phyloP scores from a whole-genome alignment of 1,284 basidiomycete species.

The Tilletia indica region DNA sequence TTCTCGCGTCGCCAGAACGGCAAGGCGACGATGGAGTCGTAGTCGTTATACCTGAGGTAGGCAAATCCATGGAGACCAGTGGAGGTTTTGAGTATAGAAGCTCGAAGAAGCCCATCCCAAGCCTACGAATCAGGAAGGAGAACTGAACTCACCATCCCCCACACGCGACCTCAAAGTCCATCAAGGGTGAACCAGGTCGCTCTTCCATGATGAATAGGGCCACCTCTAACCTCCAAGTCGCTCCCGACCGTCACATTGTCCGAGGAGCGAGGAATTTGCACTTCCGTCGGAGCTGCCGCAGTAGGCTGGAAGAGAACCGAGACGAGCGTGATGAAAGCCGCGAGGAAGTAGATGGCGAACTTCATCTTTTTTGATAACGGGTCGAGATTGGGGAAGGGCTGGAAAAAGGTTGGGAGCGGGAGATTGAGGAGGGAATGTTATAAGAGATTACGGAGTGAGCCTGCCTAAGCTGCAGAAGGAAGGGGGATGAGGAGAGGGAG shows the following conservation, averaged over 20 bases:
- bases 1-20: constrained; percentile 3
- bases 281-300: neutral
- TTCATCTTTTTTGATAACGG: too few species aligned
- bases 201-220: neutral
- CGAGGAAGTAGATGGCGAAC: too few species aligned
- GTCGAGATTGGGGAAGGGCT: too few species aligned
- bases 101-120: too few species aligned
- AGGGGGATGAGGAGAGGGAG: too few species aligned
- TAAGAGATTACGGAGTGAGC: too few species aligned
- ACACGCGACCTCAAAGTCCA: neutral
- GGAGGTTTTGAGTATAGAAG: neutral
- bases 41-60: constrained; percentile 5
- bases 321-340: neutral
- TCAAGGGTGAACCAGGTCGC: constrained; percentile 14
- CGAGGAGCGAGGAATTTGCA: neutral
- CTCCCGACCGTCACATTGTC: too few species aligned
- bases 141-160: constrained; percentile 9
- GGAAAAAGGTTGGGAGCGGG: too few species aligned
- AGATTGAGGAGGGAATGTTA: too few species aligned
- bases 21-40: constrained; percentile 2
- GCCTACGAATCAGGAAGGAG: neutral
- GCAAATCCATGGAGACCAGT: neutral
- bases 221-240: neutral
- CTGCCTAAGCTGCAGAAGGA: too few species aligned
- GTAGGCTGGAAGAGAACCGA: neutral